A percentile compares a stretch with the other conserved stretches of the same genome.
phyloP scores from a whole-genome alignment of 1,139 yeast genomes.

The Scheffersomyces insectosa region DNA sequence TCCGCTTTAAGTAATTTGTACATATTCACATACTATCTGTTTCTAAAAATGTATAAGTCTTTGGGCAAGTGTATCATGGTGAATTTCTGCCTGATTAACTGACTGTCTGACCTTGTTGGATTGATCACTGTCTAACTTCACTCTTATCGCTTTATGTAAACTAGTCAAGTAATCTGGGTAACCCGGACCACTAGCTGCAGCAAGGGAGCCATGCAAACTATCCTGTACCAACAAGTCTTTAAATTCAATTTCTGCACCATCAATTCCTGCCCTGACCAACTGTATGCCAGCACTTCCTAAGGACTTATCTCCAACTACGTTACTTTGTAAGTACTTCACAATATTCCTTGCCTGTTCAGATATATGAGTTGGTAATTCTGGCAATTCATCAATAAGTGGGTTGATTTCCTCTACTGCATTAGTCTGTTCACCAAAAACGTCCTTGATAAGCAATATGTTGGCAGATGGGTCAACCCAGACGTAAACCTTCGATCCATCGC shows the following conservation, averaged over 20 bases:
- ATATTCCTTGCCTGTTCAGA: conserved; percentile 69
- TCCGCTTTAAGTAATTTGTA: conserved; percentile 11
- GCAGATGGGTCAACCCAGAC: conserved; percentile 76
- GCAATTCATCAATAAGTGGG: conserved; percentile 61
- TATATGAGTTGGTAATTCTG: conserved; percentile 68
- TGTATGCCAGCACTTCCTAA: conserved; percentile 48
- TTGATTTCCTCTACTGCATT: conserved; percentile 45
- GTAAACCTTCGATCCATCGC: conserved; percentile 63
- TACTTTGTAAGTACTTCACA: conserved; percentile 49
- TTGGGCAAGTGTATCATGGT: conserved; percentile 39
- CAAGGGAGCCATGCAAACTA: conserved; percentile 31
- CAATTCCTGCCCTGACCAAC: conserved; percentile 66
- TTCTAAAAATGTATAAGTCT: conserved; percentile 37
- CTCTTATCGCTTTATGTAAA: conserved; percentile 61
- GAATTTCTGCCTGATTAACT: conserved; percentile 27
- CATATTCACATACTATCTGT: not conserved
- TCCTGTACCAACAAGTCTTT: conserved; percentile 74
- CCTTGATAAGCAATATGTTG: conserved; percentile 66
- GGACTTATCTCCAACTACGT: conserved; percentile 34
- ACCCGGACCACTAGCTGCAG: conserved; percentile 45
- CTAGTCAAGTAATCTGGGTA: conserved; percentile 62
- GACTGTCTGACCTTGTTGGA: conserved; percentile 33
- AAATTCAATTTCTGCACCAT: conserved; percentile 60
- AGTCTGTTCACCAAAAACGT: conserved; percentile 65
- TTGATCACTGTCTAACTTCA: conserved; percentile 51